These are phyloP conservation scores for Pleurotus giganteus DNA, from an alignment of 768 basidiomycete genomes.

Conservation along the genomic window DNA sequence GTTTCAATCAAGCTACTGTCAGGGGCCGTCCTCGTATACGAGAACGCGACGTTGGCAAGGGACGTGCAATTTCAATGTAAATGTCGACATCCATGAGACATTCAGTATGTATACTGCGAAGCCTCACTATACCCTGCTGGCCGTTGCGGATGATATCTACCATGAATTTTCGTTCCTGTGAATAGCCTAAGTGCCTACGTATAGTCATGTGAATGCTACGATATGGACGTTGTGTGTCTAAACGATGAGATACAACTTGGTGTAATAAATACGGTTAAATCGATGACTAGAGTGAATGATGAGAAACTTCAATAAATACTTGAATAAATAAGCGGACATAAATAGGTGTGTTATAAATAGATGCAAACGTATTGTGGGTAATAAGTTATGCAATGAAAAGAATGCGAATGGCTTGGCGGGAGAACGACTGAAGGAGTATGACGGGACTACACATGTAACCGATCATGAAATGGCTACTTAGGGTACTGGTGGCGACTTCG, in stretches of 20 bases:
- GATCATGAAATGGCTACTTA: constrained; percentile 10
- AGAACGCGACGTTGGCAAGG: constrained; percentile 62
- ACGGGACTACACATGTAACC: background rate
- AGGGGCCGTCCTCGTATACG: constrained; percentile 68
- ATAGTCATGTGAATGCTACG: too few relatives aligned
- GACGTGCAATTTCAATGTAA: constrained; percentile 85
- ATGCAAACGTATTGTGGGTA: background rate
- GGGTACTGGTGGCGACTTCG: constrained; percentile 26
- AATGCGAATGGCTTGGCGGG: background rate
- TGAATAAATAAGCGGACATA: constrained; percentile 3
- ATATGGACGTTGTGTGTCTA: too few relatives aligned
- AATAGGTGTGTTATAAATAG: constrained; percentile 3
- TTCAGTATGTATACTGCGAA: background rate
- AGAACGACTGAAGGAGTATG: background rate
- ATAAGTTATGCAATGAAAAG: background rate
- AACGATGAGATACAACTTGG: too few relatives aligned
- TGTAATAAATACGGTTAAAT: too few relatives aligned
- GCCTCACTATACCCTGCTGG: constrained; percentile 3
- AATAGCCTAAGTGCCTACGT: too few relatives aligned
- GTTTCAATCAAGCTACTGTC: constrained; percentile 45
- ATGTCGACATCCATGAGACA: constrained; percentile 18
- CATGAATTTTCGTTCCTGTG: background rate
- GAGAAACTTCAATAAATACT: background rate
- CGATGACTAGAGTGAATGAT: background rate
- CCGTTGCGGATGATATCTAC: background rate